Base-by-base conservation (phyloP, 75 land plant genomes). In the Cupressus sempervirens region DNA sequence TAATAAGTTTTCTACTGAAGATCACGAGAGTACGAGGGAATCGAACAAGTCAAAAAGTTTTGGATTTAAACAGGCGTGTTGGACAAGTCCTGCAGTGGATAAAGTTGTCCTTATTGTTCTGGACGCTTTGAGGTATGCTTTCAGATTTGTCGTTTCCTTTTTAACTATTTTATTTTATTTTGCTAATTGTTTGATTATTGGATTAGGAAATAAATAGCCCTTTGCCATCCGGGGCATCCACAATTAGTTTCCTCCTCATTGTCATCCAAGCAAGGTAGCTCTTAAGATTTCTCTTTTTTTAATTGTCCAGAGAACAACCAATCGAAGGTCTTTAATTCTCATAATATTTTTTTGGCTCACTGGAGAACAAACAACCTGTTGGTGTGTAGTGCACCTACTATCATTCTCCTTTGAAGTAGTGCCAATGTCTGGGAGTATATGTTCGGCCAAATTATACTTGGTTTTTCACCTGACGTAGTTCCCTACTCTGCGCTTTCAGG, bases 61-160 rank as follows among this genome's bases (percentile, higher is more conserved):
- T 29, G n/a, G 82, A 65, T 15, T 48, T 45, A 54, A 30, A 40
- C 26, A 18, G 50, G 73, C 45, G 0, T 96, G 99, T 83, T 98
- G 99, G 99, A 95, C 97, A 16, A 88, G 84, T 34, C 94, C 98
- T 3, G 92, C 91, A 6, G 93, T 98, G 20, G 88, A 91, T 68
- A 93, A 94, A 34, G 84, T 92, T 45, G 87, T 98, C 58, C 95
- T 98, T 68, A 87, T 98, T 68, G 91, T 98, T 45, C 87, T 96
- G 29, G 99, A 98, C 83, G 99, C 99, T 23, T 91, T 98, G 43
- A 93, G 99, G 98, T 96, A 83, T 35, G 32, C 82, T n/a, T 41
- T 84, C 9, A 46, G 40, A 43, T 54, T 20, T 40, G n/a, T 16
- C n/a, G 26, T 23, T 23, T 62, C 26, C 7, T 20, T 23, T 43